Evolutionary conservation across 768 basidiomycete genomes (phyloP).

Genomic region (Agaricus sinodeliciosus): DNA sequence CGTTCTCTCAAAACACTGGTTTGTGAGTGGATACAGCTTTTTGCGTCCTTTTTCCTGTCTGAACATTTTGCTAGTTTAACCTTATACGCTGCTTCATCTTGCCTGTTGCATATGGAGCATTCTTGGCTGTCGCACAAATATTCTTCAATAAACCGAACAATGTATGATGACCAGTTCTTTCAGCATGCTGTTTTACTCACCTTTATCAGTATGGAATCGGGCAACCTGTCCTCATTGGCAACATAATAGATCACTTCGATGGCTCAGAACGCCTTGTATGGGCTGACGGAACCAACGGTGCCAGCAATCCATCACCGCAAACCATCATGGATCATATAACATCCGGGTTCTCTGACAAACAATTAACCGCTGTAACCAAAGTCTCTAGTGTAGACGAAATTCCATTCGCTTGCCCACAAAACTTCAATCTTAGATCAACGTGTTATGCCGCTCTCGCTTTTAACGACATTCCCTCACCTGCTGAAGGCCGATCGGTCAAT

Average conservation of each 20-base stretch:
- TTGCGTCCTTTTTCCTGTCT: neutral
- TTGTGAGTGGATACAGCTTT: conserved; percentile 36
- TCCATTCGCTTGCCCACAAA: conserved; percentile 56
- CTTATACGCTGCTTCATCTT: conserved; percentile 54
- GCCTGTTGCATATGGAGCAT: conserved; percentile 61
- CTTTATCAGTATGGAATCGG: conserved; percentile 56
- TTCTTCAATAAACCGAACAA: conserved; percentile 57
- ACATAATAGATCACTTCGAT: conserved; percentile 44
- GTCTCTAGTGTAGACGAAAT: conserved; percentile 44
- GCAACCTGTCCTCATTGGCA: conserved; percentile 39
- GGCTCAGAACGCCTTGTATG: conserved; percentile 51
- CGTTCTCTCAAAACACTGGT: conserved; percentile 55
- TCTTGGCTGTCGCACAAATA: conserved; percentile 56
- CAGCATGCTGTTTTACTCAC: neutral
- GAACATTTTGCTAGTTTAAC: conserved; percentile 37
- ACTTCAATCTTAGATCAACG: conserved; percentile 62
- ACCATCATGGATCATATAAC: conserved; percentile 60
- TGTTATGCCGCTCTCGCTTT: conserved; percentile 69
- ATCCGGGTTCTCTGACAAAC: conserved; percentile 37
- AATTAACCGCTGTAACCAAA: conserved; percentile 43
- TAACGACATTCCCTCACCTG: conserved; percentile 39
- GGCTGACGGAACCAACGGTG: conserved; percentile 60
- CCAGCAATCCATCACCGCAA: conserved; percentile 44
- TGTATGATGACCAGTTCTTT: conserved; percentile 28
- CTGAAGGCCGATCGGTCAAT: conserved; percentile 35